phyloP scores from a whole-genome alignment of 2,329 filamentous ascomycete species.

The Metarhizium anisopliae region DNA sequence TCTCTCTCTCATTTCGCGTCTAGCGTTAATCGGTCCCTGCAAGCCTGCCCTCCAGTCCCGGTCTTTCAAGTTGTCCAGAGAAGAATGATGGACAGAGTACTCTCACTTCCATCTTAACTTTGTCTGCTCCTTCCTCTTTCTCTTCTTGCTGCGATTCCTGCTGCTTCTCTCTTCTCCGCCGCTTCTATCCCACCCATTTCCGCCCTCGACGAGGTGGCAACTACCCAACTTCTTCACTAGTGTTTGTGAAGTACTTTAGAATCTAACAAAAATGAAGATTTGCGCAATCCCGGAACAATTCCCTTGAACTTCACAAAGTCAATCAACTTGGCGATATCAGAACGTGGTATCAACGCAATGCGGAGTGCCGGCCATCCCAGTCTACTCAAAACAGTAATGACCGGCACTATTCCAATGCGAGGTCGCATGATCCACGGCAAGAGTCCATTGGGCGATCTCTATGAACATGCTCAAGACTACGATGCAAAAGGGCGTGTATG shows the following conservation, averaged over 20 bases:
- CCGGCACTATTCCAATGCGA: conserved; percentile 80
- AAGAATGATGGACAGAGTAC: too few relatives aligned
- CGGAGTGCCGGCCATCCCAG: conserved; percentile 55
- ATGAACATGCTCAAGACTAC: conserved; percentile 80
- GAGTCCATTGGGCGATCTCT: conserved; percentile 54
- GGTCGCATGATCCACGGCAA: conserved; percentile 92
- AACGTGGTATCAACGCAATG: conserved; percentile 87
- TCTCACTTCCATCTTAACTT: too few relatives aligned
- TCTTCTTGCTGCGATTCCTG: too few relatives aligned
- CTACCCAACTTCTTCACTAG: background rate
- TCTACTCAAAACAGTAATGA: conserved; percentile 66
- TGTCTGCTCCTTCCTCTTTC: too few relatives aligned
- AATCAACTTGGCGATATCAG: conserved; percentile 94
- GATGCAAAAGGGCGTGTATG: conserved; percentile 78
- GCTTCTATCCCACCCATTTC: too few relatives aligned
- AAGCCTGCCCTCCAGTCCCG: too few relatives aligned
- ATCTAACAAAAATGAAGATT: conserved; percentile 47
- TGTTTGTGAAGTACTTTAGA: background rate
- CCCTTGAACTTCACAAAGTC: conserved; percentile 95
- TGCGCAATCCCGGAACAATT: conserved; percentile 71
- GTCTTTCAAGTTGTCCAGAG: too few relatives aligned
- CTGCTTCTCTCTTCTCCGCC: too few relatives aligned
- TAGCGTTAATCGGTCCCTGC: background rate
- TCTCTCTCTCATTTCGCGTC: background rate
- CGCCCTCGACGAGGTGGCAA: too few relatives aligned